Base-by-base conservation (phyloP, 2,329 filamentous ascomycete species). In the Penicillium sp. region DNA sequence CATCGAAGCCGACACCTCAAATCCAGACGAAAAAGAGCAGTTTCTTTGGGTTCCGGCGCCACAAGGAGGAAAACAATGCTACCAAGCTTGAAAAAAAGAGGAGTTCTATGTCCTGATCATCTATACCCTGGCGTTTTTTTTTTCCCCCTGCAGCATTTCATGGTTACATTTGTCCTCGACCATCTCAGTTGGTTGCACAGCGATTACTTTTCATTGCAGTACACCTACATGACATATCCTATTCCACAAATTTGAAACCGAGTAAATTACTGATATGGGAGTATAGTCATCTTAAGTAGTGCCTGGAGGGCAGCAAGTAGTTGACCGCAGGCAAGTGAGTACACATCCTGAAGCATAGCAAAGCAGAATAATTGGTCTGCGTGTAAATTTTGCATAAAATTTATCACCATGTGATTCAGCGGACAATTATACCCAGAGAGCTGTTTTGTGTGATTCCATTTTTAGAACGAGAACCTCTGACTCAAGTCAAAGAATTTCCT, bases 41-140 rank as follows among this genome's bases (percentile, higher is more conserved):
- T 63, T 76, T 79, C 66, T 79, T 79, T 61, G 72, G 74, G 4
- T 74, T 79, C 45, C 66, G 71, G 22, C 68, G 71, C 34, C 67
- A 66, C 11, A 69, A 72, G 20, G 68, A 70, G 20, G 74, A 76
- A 40, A 61, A 61, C 10, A 61, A 62, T 14, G 57, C 63, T 10
- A 68, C 64, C 31, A 75, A 73, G 54, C 56, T 79, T 47, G 62
- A 66, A 42, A 78, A 76, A 65, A 79, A 80, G 67, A 69, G 73
- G 63, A 79, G 77, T 67, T 76, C 76, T 34, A 76, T 79, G 66
- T 79, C 79, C 62, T 79, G 56, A 67, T 51, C 44, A 29, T 49
- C 37, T 56, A 63, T 62, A 60, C 58, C 60, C 61, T 64, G 57
- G 57, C 32, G 48, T 52, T 56, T 37, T 48, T 32, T 29, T 20